Base-by-base conservation (phyloP, 2,329 filamentous ascomycete genomes). In the Diaporthe velutina region DNA sequence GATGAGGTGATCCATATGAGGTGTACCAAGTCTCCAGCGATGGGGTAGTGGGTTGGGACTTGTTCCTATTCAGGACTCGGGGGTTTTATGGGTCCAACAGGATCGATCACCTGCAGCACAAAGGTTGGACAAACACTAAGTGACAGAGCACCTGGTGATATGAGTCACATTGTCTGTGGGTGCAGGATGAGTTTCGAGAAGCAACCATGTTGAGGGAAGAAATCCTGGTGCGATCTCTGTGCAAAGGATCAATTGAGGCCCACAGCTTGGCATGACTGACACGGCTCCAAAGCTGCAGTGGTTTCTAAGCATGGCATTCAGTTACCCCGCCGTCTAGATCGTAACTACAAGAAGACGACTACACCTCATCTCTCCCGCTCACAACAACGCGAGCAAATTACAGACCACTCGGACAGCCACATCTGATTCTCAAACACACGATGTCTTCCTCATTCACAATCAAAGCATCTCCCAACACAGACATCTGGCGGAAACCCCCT, bases 401-500 rank as follows among this genome's bases (percentile, higher is more conserved):
- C n/a, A 40, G 7, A 22, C 4, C 30, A 12, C 48, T 19, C 30
- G 15, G 19, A 19, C 10, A 50, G 38, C 6, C 61, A 4, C 38
- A 7, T 8, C 13, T 3, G 5, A 19, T 19, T 22, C 22, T 4
- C 38, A 48, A 12, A 15, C 12, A 13, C 66, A 73, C 8, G n/a
- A 79, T 76, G 74, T 76, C 78, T 73, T 57, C 73, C 42, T 57
- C 73, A 40, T 91, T 93, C 81, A 86, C 83, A 22, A 86, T 94
- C 78, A 87, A 85, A 70, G 89, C 92, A 25, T 80, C 83, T 0
- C 87, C 93, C 0, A 87, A 87, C 42, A 95, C 93, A 48, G 94
- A 96, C 83, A 90, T 95, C 80, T 96, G 94, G 94, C 91, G 93
- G 81, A 94, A 94, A 81, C 91, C 92, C 0, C 93, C 93, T 0